Evolutionary conservation across 352 stramenopile genomes (phyloP), one percentile per base, ranked within the genome.

Genomic region (Phytophthora vignae): DNA sequence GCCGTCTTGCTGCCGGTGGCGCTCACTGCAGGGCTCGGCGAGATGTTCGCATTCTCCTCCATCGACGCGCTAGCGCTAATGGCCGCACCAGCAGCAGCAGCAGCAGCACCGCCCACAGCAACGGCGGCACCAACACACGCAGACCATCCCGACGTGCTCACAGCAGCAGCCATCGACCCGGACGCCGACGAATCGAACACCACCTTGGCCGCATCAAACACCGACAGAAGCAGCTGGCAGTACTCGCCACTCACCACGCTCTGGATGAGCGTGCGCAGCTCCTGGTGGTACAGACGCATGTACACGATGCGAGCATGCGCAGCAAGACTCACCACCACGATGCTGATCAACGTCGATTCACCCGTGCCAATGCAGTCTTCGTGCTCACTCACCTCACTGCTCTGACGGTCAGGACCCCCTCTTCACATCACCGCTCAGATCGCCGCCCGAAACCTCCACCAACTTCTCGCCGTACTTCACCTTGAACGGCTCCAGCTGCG

Each of bases 361-460:
- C 92, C 80, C 19, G 84, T 94, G 19, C 76, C 7, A 67, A 55
- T 55, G 73, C 74, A 27, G 83, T 83, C 74, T 90, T 88, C 17
- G 71, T 68, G 52, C 55, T 57, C 48, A 76, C 46, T 84, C 55
- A 1, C 76, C 70, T 27, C 55, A 65, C 21, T 48, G 56, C 31
- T 27, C 91, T 61, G 22, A 79, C 80, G 17, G 78, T 68, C 54
- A 91, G 55, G 61, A 92, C 74, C 88, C 73, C 73, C 85, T 88
- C 60, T 79, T 79, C 60, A 92, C 71, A 55, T 90, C 79, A 38
- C 86, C 84, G 27, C 82, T 71, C 8, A 93, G 58, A 25, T 91
- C 82, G 40, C 64, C 64, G 36, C 84, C 14, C 44, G 90, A 19
- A 14, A 74, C 64, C 9, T 76, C 75, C 12, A 78, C 73, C 9